These are phyloP conservation scores for Trifolium subterraneum DNA, from an alignment of 306 rosid genomes.

Conservation along the genomic window DNA sequence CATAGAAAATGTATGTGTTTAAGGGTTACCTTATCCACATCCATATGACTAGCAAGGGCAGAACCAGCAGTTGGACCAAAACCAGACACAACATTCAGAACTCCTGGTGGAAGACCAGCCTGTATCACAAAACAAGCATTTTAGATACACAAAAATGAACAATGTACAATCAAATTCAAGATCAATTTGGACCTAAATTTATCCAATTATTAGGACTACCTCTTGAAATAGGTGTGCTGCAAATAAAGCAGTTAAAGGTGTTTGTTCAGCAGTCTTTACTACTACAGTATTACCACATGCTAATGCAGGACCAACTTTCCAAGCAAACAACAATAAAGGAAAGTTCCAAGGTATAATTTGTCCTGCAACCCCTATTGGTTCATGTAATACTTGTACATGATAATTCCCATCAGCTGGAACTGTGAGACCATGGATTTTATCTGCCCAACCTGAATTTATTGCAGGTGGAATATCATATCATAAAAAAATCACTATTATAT, in stretches of 20 bases:
- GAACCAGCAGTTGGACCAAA: neutral
- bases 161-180: neutral
- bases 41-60: neutral
- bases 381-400: slow-evolving; percentile 84
- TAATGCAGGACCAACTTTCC: slow-evolving; percentile 93
- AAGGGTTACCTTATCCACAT: neutral
- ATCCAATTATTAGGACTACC: slow-evolving; percentile 47
- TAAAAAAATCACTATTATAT: too few relatives aligned
- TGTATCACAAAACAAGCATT: neutral
- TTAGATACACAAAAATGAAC: neutral
- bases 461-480: slow-evolving; percentile 19
- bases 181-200: neutral
- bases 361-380: slow-evolving; percentile 95
- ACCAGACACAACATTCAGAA: neutral
- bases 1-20: neutral
- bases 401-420: slow-evolving; percentile 78
- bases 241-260: slow-evolving; percentile 79
- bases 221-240: slow-evolving; percentile 71
- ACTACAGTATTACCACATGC: slow-evolving; percentile 86
- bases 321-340: slow-evolving; percentile 84
- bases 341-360: slow-evolving; percentile 98
- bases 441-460: slow-evolving; percentile 76
- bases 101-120: neutral
- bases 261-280: slow-evolving; percentile 90
- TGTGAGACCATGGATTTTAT: slow-evolving; percentile 90